These are phyloP conservation scores for Populus hybrid DNA, from an alignment of 441 rosid genomes.

Conservation along the genomic window DNA sequence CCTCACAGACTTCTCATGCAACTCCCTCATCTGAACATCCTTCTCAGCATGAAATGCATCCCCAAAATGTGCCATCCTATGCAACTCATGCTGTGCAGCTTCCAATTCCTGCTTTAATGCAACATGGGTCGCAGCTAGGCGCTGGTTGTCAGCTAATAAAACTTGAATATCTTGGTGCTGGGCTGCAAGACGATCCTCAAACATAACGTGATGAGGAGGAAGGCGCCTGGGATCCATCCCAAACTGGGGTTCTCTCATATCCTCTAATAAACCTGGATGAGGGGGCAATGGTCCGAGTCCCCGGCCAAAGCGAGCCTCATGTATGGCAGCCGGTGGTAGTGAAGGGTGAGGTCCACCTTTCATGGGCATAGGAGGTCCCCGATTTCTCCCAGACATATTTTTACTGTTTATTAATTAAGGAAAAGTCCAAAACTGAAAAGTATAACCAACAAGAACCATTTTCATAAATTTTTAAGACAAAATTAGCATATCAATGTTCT, in stretches of 20 bases:
- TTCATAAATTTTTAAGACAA: background rate
- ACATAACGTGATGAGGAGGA: conserved; percentile 60
- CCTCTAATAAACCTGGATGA: conserved; percentile 57
- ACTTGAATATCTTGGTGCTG: conserved; percentile 88
- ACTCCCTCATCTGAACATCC: conserved; percentile 80
- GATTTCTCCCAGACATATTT: conserved; percentile 76
- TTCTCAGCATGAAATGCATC: conserved; percentile 70
- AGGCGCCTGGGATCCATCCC: conserved; percentile 55
- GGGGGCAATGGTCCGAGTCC: conserved; percentile 36
- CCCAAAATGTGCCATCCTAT: conserved; percentile 56
- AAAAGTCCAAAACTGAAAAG: conserved; percentile 3
- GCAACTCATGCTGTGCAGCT: conserved; percentile 74
- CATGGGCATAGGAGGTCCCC: conserved; percentile 60
- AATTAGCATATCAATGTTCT: background rate
- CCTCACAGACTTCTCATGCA: conserved; percentile 72
- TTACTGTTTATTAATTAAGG: background rate
- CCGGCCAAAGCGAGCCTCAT: conserved; percentile 33
- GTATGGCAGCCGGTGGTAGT: conserved; percentile 43
- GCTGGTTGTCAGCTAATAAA: conserved; percentile 80
- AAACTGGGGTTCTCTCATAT: conserved; percentile 58
- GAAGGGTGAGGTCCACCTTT: conserved; percentile 54
- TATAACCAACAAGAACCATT: background rate
- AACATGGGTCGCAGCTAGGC: conserved; percentile 84
- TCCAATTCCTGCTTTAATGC: conserved; percentile 93
- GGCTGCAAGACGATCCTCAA: conserved; percentile 72